Conservation (phyloP, 2,329 filamentous ascomycete genomes). For the Fusarium euwallaceae region DNA sequence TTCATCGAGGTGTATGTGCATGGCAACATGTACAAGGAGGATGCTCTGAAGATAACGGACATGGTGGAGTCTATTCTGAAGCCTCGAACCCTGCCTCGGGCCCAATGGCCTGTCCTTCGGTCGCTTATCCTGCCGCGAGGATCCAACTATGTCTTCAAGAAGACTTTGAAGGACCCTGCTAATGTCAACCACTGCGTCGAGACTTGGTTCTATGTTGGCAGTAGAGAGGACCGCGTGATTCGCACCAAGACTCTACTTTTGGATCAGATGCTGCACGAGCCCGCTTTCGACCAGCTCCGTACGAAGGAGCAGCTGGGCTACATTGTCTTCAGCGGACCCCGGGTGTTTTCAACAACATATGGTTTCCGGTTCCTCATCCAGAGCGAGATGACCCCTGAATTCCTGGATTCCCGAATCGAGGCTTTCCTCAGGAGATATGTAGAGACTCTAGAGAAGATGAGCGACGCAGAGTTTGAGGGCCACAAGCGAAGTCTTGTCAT, state of each 20-base stretch:
- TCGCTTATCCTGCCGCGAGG: conserved; percentile 83
- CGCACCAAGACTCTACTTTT: conserved; percentile 85
- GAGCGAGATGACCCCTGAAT: conserved; percentile 86
- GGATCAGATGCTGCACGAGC: conserved; percentile 92
- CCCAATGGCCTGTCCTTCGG: conserved; percentile 84
- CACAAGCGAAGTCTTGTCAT: conserved; percentile 92
- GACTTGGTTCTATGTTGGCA: conserved; percentile 79
- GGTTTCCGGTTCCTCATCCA: conserved; percentile 93
- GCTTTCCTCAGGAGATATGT: conserved; percentile 80
- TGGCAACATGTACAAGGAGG: conserved; percentile 94
- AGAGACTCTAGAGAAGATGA: conserved; percentile 79
- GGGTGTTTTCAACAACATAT: conserved; percentile 80
- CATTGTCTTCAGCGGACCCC: conserved; percentile 87
- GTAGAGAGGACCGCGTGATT: conserved; percentile 74
- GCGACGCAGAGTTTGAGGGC: conserved; percentile 85
- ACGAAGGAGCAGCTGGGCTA: conserved; percentile 99
- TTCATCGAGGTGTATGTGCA: conserved; percentile 91
- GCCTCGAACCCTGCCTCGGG: conserved; percentile 77
- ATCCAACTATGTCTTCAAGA: conserved; percentile 86
- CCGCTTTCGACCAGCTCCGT: conserved; percentile 91
- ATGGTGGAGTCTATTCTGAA: conserved; percentile 84
- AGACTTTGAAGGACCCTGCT: conserved; percentile 83
- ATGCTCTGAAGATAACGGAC: conserved; percentile 86
- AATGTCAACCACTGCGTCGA: conserved; percentile 93
- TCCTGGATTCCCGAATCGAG: conserved; percentile 89